Conservation (phyloP, 306 rosid genomes). For the Trifolium pratense region DNA sequence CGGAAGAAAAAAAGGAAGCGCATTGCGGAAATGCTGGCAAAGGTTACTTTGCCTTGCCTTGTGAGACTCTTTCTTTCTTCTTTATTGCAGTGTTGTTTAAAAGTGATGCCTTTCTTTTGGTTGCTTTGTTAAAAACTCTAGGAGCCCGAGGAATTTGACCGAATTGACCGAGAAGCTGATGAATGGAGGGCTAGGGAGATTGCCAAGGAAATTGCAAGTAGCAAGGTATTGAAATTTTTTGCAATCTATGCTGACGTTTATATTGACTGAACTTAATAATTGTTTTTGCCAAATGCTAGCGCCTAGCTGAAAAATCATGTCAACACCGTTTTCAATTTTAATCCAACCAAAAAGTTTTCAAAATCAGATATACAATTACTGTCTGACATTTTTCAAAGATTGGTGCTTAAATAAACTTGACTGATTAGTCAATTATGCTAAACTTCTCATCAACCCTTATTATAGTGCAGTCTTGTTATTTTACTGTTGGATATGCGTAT, state of each 20-base stretch:
- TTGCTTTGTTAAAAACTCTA: constrained; percentile 40
- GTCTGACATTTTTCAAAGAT: constrained; percentile 3
- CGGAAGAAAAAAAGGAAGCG: constrained; percentile 74
- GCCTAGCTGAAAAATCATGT: constrained; percentile 5
- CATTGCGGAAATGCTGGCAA: constrained; percentile 58
- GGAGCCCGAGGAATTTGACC: constrained; percentile 65
- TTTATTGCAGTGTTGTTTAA: neutral
- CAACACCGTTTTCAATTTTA: constrained; percentile 10
- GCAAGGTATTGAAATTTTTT: constrained; percentile 61
- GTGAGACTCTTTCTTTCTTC: neutral
- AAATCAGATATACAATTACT: constrained; percentile 20
- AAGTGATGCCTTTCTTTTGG: constrained; percentile 19
- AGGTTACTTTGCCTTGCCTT: constrained; percentile 57
- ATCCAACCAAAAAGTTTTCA: neutral
- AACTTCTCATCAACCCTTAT: neutral
- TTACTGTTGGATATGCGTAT: constrained; percentile 20
- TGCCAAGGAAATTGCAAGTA: constrained; percentile 78
- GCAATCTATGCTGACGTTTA: neutral
- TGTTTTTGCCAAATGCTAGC: constrained; percentile 5
- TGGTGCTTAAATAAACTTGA: constrained; percentile 18
- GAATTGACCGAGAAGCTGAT: constrained; percentile 79
- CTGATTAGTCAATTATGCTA: neutral
- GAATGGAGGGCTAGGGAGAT: constrained; percentile 91
- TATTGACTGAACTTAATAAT: neutral
- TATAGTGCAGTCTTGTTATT: neutral